Conservation (phyloP, 2,329 filamentous ascomycete genomes). For the Westerdykella sp. region DNA sequence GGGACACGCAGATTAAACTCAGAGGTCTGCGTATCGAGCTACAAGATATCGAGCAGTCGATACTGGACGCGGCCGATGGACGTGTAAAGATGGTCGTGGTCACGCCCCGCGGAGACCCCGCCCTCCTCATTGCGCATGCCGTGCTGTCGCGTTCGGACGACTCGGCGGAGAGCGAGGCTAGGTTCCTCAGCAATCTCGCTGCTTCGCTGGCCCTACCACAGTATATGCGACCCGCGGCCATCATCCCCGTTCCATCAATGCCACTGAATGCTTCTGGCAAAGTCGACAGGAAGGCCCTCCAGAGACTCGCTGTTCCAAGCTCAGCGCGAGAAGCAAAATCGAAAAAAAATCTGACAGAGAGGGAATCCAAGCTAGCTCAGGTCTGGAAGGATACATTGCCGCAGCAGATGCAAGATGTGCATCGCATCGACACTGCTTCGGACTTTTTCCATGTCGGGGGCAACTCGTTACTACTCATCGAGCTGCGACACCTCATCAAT, state of each 20-base stretch:
- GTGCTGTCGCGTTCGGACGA: conserved; percentile 14
- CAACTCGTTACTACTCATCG: conserved; percentile 38
- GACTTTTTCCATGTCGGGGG: conserved; percentile 42
- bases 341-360: not conserved
- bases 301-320: conserved; percentile 6
- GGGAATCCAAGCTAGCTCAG: conserved; percentile 5
- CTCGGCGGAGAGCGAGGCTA: conserved; percentile 1
- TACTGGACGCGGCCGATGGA: conserved; percentile 15
- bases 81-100: conserved; percentile 23
- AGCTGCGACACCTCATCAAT: conserved; percentile 33
- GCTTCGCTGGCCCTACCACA: conserved; percentile 24
- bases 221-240: conserved; percentile 32
- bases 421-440: conserved; percentile 11
- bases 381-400: conserved; percentile 14
- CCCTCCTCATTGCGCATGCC: conserved; percentile 35
- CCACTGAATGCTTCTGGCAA: conserved; percentile 4
- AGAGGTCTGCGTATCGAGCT: conserved; percentile 45
- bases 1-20: conserved; percentile 45
- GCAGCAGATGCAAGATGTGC: not conserved
- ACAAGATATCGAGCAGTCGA: conserved; percentile 39
- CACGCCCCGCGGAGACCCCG: conserved; percentile 12
- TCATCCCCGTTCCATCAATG: conserved; percentile 6
- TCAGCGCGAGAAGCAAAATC: not conserved
- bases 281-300: conserved; percentile 8
- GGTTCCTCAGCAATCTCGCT: conserved; percentile 9